A percentile compares a stretch with the other conserved stretches of the same genome.
Conservation (phyloP, 2,329 filamentous ascomycete species). For the Fusarium staphyleae region DNA sequence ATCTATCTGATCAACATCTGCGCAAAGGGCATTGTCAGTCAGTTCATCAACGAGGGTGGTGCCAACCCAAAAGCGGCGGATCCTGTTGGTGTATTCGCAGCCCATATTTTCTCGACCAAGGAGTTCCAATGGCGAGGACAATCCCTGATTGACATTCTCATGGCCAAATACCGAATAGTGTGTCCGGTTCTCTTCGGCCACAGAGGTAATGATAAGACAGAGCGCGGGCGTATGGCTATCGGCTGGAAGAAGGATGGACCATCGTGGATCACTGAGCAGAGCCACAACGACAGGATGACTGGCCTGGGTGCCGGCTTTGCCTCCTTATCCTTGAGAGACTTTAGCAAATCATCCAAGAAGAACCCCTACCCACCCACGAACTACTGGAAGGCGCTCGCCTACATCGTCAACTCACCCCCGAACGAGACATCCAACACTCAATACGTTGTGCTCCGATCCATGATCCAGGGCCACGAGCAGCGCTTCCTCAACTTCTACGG, state of each 20-base stretch:
- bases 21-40: slow-evolving; percentile 74
- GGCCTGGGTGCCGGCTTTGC: slow-evolving; percentile 86
- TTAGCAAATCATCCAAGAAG: slow-evolving; percentile 69
- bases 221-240: slow-evolving; percentile 69
- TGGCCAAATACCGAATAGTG: slow-evolving; percentile 80
- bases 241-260: slow-evolving; percentile 74
- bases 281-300: slow-evolving; percentile 83
- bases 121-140: slow-evolving; percentile 71
- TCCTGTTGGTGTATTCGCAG: slow-evolving; percentile 78
- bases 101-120: slow-evolving; percentile 74
- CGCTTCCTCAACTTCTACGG: slow-evolving; percentile 86
- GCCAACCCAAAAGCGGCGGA: slow-evolving; percentile 73
- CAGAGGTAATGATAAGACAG: slow-evolving; percentile 75
- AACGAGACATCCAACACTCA: slow-evolving; percentile 75
- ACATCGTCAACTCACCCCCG: slow-evolving; percentile 77
- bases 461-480: slow-evolving; percentile 76
- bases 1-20: slow-evolving; percentile 81
- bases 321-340: slow-evolving; percentile 82
- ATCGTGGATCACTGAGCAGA: slow-evolving; percentile 70
- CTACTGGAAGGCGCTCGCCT: slow-evolving; percentile 83
- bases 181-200: slow-evolving; percentile 90
- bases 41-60: slow-evolving; percentile 72
- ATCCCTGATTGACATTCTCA: slow-evolving; percentile 80
- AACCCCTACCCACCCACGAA: slow-evolving; percentile 80
- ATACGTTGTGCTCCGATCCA: slow-evolving; percentile 71